Base-by-base conservation (phyloP, 331 rosid genomes). In the Quercus phellos region DNA sequence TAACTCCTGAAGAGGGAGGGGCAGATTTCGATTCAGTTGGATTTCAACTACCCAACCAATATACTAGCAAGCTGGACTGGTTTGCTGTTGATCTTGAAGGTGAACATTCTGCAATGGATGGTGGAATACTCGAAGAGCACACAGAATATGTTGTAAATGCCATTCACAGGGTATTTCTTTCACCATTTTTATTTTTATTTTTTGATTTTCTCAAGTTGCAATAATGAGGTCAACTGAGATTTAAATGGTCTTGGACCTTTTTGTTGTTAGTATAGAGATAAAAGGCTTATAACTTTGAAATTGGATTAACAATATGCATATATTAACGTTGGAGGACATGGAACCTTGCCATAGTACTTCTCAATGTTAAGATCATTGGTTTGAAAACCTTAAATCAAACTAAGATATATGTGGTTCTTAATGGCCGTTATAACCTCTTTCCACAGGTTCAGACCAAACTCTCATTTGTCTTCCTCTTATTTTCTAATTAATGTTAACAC, bases 71-170 rank as follows among this genome's bases (percentile, higher is more conserved):
- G 91, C 78, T 95, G 84, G 99, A 95, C 79, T 93, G 98, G 99
- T 92, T 95, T 79, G 82, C 97, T 1, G 98, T 91, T 81, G 99
- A 95, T 85, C 99, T 95, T 70, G 98, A 93, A 86, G 98, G 98
- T 17, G 98, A 95, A 60, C 99, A 95, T 85, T 95, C 99, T 64
- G 99, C 99, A 54, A 87, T 95, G 99, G 99, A 95, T 84, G 96
- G 97, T 82, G 96, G 90, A 8, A 90, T 95, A 84, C 89, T 95
- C 53, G 97, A 91, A 86, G 94, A 90, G 68, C 99, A 95, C 78
- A 81, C 94, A 55, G 92, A 91, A 72, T 95, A 89, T 88, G 99
- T 95, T 78, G 93, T 95, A 35, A 87, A 85, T 73, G 93, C 98
- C 80, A 90, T 95, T 81, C 94, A 95, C 89, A 89, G 90, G 99